Evolutionary conservation across 257 asterid species (phyloP).

Genomic region (Mitragyna speciosa): DNA sequence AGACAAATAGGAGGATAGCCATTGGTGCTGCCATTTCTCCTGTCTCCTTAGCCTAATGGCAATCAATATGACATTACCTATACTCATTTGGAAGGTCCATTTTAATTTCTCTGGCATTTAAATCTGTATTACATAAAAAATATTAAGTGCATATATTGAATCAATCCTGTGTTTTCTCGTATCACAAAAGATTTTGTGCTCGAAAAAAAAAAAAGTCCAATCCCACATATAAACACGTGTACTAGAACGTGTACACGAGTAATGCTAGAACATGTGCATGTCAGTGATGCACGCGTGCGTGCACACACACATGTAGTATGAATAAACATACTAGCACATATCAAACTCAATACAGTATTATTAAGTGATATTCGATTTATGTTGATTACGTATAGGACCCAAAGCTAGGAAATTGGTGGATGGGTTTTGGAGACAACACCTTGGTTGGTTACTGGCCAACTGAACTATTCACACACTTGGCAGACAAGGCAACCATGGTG

Average conservation of each 20-base stretch:
- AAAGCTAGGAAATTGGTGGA: conserved; percentile 93
- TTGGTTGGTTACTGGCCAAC: conserved; percentile 96
- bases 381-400: conserved; percentile 52
- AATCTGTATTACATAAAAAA: no score
- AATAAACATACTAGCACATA: no score
- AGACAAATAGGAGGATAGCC: conserved; percentile 74
- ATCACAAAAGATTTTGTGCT: no score
- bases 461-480: conserved; percentile 74
- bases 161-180: no score
- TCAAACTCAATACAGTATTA: not conserved
- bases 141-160: no score
- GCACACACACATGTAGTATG: no score
- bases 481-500: conserved; percentile 88
- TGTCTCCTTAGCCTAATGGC: conserved; percentile 43
- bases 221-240: no score
- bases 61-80: conserved; percentile 75
- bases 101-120: no score
- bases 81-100: conserved; percentile 86
- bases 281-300: no score
- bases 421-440: conserved; percentile 80
- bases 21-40: conserved; percentile 95
- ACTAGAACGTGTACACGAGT: no score
- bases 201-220: no score
- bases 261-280: no score
- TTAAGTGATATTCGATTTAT: not conserved